A percentile compares a stretch with the other conserved stretches of the same genome.
Evolutionary conservation across 1,284 basidiomycete genomes (phyloP).

Genomic region (Lentinula novae-zelandiae): DNA sequence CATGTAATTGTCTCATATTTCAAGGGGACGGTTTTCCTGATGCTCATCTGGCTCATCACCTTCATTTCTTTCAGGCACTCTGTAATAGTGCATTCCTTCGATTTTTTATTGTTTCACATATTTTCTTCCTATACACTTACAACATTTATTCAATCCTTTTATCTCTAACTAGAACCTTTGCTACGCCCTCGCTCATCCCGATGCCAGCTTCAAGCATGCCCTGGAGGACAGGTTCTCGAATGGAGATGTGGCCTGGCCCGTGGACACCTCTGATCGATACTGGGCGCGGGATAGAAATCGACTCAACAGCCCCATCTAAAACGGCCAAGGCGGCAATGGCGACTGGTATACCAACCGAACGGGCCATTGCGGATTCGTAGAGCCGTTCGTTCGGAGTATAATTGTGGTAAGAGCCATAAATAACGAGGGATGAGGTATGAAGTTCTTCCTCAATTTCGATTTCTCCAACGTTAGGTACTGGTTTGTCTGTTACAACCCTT

Average conservation of each 20-base stretch:
- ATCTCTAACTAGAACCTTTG: background rate
- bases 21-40: no score
- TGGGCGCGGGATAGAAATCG: background rate
- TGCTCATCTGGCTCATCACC: no score
- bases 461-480: no score
- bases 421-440: constrained; percentile 73
- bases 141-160: no score
- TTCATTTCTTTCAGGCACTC: no score
- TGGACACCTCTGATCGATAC: constrained; percentile 53
- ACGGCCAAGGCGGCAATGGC: constrained; percentile 76
- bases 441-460: constrained; percentile 36
- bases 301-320: constrained; percentile 59
- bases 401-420: constrained; percentile 56
- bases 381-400: constrained; percentile 24
- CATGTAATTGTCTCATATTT: no score
- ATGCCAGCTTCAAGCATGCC: constrained; percentile 62
- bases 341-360: constrained; percentile 84
- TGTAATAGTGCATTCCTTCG: no score
- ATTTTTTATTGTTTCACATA: no score
- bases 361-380: constrained; percentile 74
- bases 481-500: background rate
- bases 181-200: constrained; percentile 58
- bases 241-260: constrained; percentile 57
- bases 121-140: no score
- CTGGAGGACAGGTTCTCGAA: constrained; percentile 62